Conservation (phyloP, 345 rosid genomes). For the Gossypium raimondii region DNA sequence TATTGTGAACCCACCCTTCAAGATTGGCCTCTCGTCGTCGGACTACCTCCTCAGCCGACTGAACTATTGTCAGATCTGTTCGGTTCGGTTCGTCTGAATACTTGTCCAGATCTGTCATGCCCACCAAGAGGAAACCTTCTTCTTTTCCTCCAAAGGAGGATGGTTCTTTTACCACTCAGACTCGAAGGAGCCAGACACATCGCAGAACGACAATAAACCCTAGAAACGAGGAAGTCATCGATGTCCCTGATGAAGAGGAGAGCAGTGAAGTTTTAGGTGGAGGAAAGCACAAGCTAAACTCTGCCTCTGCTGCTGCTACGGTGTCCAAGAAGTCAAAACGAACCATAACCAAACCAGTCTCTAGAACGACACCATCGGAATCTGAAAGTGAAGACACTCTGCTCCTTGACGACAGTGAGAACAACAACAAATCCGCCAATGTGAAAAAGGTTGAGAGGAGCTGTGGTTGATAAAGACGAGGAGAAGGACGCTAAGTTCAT, state of each 20-base stretch:
- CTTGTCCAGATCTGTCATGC: background rate
- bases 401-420: background rate
- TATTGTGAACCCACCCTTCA: too few relatives aligned
- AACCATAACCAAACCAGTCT: background rate
- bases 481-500: slow-evolving; percentile 26
- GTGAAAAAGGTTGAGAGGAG: background rate
- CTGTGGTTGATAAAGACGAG: background rate
- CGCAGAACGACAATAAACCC: background rate
- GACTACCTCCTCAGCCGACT: too few relatives aligned
- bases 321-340: background rate
- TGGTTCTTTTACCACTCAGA: background rate
- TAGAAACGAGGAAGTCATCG: background rate
- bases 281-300: background rate
- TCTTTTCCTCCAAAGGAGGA: background rate
- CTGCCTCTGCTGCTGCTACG: background rate
- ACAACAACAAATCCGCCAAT: background rate
- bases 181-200: background rate
- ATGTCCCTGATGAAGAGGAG: background rate
- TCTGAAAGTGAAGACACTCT: background rate
- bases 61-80: too few relatives aligned
- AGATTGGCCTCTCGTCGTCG: too few relatives aligned
- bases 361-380: background rate
- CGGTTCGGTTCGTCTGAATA: too few relatives aligned
- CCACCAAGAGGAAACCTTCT: background rate
- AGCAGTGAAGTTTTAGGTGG: background rate